Evolutionary conservation across 148 eudicot species (phyloP), one percentile per base, ranked within the genome.

Genomic region (Oxyria digyna): DNA sequence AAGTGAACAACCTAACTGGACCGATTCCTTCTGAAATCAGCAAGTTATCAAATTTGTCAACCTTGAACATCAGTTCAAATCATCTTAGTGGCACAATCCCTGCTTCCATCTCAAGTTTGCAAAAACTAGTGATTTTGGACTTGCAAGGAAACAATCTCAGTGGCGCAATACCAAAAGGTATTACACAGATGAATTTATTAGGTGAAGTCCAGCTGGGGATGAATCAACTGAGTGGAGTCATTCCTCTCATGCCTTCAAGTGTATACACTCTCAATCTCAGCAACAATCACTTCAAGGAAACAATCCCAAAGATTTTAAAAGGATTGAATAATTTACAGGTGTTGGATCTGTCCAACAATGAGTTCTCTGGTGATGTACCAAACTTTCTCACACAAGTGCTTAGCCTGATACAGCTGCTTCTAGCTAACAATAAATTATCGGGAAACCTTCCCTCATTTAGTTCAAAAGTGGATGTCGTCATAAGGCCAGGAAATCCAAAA

Each of bases 261-360:
- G 72, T 89, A 71, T 87, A 84, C 32, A 71, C 84, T 55, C 79
- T 92, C 65, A 92, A 89, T 75, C 86, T 92, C 67, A 89, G 96
- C 75, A 70, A 69, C 77, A 92, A 92, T 68, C 77, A 27, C 27
- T 87, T 89, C 70, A 54, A 55, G 62, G 98, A 87, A 21, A 73
- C 26, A 11, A 85, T 92, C 45, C 96, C 96, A 2, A 8, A 21
- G 8, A 59, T 72, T 31, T 71, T 89, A 10, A 52, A 67, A n/a
- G 54, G n/a, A 59, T 73, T 86, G 59, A 8, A 5, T 17, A 50
- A 20, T 17, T 38, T 89, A 40, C 87, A 92, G 71, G 79, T 89
- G 13, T 42, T 92, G 77, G 98, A 92, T 75, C 94, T 89, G 4
- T 92, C 96, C 4, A 73, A 83, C 77, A 92, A 92, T 67, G 71